Evolutionary conservation across 805 yeast species (phyloP).

Genomic region (Hanseniaspora thailandica): DNA sequence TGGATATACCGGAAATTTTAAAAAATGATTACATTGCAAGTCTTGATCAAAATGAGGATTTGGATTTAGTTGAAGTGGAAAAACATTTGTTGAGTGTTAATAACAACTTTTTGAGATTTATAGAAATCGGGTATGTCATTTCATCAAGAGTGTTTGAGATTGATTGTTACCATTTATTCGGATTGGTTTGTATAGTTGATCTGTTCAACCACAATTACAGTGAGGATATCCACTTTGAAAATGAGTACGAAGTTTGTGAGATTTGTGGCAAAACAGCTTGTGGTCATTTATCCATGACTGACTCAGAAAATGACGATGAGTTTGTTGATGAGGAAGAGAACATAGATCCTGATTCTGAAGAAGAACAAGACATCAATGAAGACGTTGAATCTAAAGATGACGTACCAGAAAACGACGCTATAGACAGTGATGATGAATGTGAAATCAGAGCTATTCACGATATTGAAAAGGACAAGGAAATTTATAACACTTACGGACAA

Average conservation of each 20-base stretch:
- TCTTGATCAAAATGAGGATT: constrained; percentile 14
- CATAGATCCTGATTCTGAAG: constrained; percentile 20
- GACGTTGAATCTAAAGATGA: neutral
- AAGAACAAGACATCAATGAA: neutral
- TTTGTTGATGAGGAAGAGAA: constrained; percentile 21
- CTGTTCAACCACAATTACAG: constrained; percentile 60
- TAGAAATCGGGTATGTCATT: constrained; percentile 47
- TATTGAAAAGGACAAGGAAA: constrained; percentile 43
- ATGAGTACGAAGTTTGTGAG: constrained; percentile 41
- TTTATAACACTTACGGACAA: constrained; percentile 77
- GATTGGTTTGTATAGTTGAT: constrained; percentile 85
- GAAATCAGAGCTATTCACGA: constrained; percentile 59
- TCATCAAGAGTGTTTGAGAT: constrained; percentile 73
- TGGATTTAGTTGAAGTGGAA: neutral
- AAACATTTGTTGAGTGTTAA: constrained; percentile 14
- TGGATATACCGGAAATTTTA: constrained; percentile 26
- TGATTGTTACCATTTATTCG: constrained; percentile 62
- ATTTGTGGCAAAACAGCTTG: constrained; percentile 40
- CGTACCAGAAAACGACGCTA: neutral
- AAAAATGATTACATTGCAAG: constrained; percentile 24
- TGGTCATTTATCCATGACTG: constrained; percentile 25
- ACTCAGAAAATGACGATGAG: constrained; percentile 17
- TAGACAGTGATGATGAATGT: constrained; percentile 20
- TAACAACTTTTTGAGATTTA: constrained; percentile 36
- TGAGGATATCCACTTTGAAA: constrained; percentile 60